A percentile compares a stretch with the other conserved stretches of the same genome.
These are phyloP conservation scores for Coix lacrymajobi DNA, from an alignment of 176 grass and related monocot genomes.

Conservation along the genomic window DNA sequence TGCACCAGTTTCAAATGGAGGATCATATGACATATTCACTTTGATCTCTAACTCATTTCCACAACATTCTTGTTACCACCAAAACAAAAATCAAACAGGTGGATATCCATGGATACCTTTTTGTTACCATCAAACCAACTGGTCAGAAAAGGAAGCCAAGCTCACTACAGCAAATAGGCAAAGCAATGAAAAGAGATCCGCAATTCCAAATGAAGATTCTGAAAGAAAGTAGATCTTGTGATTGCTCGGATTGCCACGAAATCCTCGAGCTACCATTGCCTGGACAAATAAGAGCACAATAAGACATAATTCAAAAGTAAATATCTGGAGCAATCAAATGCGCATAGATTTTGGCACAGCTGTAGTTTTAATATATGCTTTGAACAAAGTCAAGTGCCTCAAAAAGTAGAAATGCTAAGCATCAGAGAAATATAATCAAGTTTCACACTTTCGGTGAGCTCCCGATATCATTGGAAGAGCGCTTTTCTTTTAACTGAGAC, in stretches of 20 bases:
- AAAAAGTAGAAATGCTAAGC: neutral
- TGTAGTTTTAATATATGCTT: neutral
- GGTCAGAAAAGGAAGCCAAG: conserved; percentile 60
- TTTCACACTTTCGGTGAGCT: conserved; percentile 4
- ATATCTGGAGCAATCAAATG: neutral
- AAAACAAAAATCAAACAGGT: conserved; percentile 2
- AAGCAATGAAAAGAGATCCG: conserved; percentile 71
- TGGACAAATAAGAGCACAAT: conserved; percentile 27
- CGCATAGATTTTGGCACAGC: neutral
- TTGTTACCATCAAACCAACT: conserved; percentile 44
- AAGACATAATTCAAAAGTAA: neutral
- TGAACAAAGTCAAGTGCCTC: neutral
- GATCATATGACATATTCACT: neutral
- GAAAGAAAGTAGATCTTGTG: conserved; percentile 81
- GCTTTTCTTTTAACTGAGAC: neutral
- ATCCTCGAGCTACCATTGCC: conserved; percentile 95
- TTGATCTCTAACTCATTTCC: neutral
- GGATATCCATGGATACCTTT: conserved; percentile 7
- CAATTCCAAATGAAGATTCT: conserved; percentile 70
- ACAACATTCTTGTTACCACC: neutral
- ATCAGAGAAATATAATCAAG: conserved; percentile 6
- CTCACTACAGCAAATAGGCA: conserved; percentile 63
- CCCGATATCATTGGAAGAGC: neutral
- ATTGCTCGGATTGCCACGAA: conserved; percentile 63
- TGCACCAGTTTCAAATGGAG: neutral